phyloP scores from a whole-genome alignment of 2,329 filamentous ascomycete genomes.

The Penicillium brasilianum region DNA sequence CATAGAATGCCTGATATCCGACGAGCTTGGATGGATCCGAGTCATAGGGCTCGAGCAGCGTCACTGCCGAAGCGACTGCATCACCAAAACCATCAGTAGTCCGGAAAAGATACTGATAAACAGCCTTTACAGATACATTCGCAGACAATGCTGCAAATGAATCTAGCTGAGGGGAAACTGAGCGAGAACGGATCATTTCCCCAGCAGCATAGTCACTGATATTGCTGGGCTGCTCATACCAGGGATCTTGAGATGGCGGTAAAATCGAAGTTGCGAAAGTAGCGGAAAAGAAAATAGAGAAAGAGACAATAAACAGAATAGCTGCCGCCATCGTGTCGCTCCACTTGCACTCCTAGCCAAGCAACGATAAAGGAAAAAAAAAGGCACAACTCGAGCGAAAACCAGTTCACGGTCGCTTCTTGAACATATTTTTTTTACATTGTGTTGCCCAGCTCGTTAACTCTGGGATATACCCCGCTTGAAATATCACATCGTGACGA shows the following conservation, averaged over 20 bases:
- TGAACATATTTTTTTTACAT: background rate
- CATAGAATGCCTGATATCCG: constrained; percentile 48
- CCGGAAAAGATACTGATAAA: constrained; percentile 27
- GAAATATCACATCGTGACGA: background rate
- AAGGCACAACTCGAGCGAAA: background rate
- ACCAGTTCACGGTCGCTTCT: background rate
- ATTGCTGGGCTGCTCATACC: constrained; percentile 24
- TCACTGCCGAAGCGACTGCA: constrained; percentile 39
- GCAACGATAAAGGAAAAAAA: background rate
- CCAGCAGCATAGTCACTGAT: constrained; percentile 21
- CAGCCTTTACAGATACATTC: constrained; percentile 21
- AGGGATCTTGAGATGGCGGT: constrained; percentile 22
- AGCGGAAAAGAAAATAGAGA: background rate
- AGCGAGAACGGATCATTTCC: constrained; percentile 22
- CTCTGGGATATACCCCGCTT: background rate
- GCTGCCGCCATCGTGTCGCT: background rate
- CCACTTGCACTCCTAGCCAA: background rate
- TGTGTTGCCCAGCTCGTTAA: background rate
- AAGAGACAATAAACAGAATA: background rate
- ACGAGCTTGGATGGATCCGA: constrained; percentile 38
- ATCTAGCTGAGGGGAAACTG: constrained; percentile 17
- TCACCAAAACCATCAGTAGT: constrained; percentile 26
- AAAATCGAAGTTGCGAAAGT: background rate
- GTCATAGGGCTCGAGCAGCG: constrained; percentile 40
- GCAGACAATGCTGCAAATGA: constrained; percentile 17